Conservation (phyloP, 139 green algal species). For the Pleodorina starrii region DNA sequence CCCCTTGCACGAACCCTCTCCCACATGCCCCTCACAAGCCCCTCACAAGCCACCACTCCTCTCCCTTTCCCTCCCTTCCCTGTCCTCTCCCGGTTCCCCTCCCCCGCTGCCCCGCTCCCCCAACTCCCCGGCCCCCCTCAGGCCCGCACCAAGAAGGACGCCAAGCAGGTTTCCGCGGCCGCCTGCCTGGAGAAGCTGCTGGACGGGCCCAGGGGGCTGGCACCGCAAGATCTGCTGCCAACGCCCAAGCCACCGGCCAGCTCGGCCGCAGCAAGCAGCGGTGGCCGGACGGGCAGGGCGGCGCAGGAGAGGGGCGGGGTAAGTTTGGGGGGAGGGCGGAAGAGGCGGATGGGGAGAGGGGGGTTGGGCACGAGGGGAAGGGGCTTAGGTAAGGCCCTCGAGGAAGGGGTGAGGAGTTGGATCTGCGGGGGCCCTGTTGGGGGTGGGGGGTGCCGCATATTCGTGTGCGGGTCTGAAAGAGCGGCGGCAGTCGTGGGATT, state of each 20-base stretch:
- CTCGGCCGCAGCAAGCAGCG: neutral
- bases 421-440: too few relatives aligned
- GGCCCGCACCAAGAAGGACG: constrained; percentile 75
- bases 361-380: too few relatives aligned
- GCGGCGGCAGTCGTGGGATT: too few relatives aligned
- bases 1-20: too few relatives aligned
- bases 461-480: too few relatives aligned
- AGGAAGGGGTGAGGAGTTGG: too few relatives aligned
- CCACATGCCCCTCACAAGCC: too few relatives aligned
- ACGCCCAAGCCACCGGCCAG: constrained; percentile 29
- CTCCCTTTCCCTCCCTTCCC: too few relatives aligned
- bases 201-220: constrained; percentile 29
- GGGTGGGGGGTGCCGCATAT: too few relatives aligned
- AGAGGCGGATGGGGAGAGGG: neutral
- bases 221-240: constrained; percentile 64
- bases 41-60: too few relatives aligned
- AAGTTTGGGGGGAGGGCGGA: neutral
- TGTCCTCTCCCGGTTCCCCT: neutral
- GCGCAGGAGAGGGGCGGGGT: neutral
- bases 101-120: neutral
- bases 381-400: too few relatives aligned
- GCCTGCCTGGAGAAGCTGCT: constrained; percentile 71
- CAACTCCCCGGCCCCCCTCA: constrained; percentile 7
- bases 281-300: neutral
- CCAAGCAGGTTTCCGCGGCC: constrained; percentile 74